Conservation (phyloP, 2,329 filamentous ascomycete species). For the Hypomyces rosellus region DNA sequence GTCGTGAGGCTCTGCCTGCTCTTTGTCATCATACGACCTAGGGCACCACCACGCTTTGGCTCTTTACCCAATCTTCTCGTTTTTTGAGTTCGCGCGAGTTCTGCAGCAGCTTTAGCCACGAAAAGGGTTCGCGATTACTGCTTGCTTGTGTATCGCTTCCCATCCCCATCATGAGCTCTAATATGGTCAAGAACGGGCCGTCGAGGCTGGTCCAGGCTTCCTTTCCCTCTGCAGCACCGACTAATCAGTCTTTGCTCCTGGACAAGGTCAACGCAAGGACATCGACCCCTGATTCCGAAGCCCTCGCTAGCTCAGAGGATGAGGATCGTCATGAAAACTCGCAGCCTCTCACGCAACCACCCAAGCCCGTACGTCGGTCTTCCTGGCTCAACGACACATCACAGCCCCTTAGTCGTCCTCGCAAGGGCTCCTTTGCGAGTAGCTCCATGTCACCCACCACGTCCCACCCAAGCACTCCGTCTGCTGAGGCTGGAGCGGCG, state of each 20-base stretch:
- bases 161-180: slow-evolving; percentile 43
- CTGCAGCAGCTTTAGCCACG: no score
- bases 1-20: no score
- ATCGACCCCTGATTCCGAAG: slow-evolving; percentile 90
- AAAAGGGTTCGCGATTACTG: no score
- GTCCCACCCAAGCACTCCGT: slow-evolving; percentile 76
- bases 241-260: slow-evolving; percentile 58
- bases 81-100: no score
- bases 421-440: slow-evolving; percentile 72
- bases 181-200: slow-evolving; percentile 43
- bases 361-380: slow-evolving; percentile 62
- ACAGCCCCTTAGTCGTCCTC: slow-evolving; percentile 54
- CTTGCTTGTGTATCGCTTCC: background rate
- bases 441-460: slow-evolving; percentile 71
- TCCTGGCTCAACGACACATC: slow-evolving; percentile 85
- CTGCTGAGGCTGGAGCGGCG: slow-evolving; percentile 51
- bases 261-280: slow-evolving; percentile 74
- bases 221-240: slow-evolving; percentile 42
- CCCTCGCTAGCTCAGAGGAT: slow-evolving; percentile 88
- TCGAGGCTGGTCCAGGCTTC: slow-evolving; percentile 45
- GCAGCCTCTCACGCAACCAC: slow-evolving; percentile 42
- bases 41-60: background rate
- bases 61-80: background rate
- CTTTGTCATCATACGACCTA: background rate
- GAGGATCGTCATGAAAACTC: slow-evolving; percentile 59